Percentiles rank a stretch among this genome's conserved stretches.
Conservation (phyloP, 257 asterid genomes). For the Osmanthus fragrans region DNA sequence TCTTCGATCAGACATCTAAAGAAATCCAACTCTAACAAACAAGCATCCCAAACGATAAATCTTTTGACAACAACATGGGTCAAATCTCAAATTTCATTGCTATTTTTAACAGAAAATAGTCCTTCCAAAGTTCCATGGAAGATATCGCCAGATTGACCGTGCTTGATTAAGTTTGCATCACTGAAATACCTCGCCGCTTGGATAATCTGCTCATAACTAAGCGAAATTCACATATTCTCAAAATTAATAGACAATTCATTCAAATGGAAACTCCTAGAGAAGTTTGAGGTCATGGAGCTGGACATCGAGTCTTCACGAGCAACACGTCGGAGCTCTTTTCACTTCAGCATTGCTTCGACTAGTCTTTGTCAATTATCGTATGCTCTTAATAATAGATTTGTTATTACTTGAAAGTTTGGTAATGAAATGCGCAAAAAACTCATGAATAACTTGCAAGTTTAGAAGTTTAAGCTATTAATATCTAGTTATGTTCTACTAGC, state of each 20-base stretch:
- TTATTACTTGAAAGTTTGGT: no score
- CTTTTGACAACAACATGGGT: constrained; percentile 39
- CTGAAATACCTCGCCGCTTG: constrained; percentile 33
- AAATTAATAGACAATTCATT: no score
- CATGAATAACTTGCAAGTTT: no score
- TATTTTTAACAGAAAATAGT: no score
- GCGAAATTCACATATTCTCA: neutral
- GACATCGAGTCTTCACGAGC: neutral
- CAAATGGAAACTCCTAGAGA: no score
- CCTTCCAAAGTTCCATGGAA: constrained; percentile 41
- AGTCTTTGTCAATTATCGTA: constrained; percentile 6
- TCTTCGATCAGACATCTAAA: constrained; percentile 43
- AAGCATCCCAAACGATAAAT: constrained; percentile 24
- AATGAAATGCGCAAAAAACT: no score
- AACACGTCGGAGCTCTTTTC: neutral
- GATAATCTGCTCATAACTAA: neutral
- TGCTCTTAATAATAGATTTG: no score
- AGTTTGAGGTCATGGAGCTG: neutral
- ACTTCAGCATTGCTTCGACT: neutral
- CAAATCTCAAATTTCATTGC: constrained; percentile 10
- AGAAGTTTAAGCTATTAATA: no score
- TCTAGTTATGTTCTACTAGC: no score
- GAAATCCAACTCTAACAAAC: constrained; percentile 42
- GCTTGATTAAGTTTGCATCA: constrained; percentile 40
- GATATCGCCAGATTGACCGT: constrained; percentile 54